Percentiles rank a stretch among this genome's conserved stretches.
Evolutionary conservation across 2,329 filamentous ascomycete species (phyloP).

Genomic region (Ophiostoma piceae): DNA sequence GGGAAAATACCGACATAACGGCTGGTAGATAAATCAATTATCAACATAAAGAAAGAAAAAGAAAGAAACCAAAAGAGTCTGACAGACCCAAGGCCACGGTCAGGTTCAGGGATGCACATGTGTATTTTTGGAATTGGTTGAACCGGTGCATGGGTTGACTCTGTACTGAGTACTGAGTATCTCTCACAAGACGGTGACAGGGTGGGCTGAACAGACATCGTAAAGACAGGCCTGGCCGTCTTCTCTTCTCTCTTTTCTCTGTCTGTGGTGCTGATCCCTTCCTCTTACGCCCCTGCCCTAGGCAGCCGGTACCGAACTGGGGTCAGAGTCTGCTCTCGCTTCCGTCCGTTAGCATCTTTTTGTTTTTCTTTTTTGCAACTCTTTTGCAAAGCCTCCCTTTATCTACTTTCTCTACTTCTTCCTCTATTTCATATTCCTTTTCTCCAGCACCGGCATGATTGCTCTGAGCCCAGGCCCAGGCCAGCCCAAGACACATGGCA

Average conservation of each 20-base stretch:
- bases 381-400: not conserved
- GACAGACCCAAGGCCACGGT: slow-evolving; percentile 14
- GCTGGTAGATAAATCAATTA: too few species aligned
- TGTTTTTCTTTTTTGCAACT: not conserved
- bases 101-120: slow-evolving; percentile 18
- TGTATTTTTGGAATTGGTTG: slow-evolving; percentile 14
- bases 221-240: too few species aligned
- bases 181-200: not conserved
- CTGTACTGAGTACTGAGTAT: too few species aligned
- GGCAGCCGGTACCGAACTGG: not conserved
- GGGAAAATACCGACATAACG: not conserved
- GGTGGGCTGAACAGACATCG: not conserved
- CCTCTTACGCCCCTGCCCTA: not conserved
- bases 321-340: slow-evolving; percentile 6
- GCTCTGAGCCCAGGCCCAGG: not conserved
- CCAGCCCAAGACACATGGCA: slow-evolving; percentile 6
- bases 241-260: too few species aligned
- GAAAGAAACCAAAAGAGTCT: not conserved
- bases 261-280: not conserved
- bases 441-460: not conserved
- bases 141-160: not conserved
- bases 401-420: not conserved
- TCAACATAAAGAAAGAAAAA: not conserved
- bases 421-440: not conserved
- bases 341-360: not conserved